A percentile compares a stretch with the other conserved stretches of the same genome.
phyloP scores from a whole-genome alignment of 2,329 filamentous ascomycete genomes.

The Aspergillus persii region DNA sequence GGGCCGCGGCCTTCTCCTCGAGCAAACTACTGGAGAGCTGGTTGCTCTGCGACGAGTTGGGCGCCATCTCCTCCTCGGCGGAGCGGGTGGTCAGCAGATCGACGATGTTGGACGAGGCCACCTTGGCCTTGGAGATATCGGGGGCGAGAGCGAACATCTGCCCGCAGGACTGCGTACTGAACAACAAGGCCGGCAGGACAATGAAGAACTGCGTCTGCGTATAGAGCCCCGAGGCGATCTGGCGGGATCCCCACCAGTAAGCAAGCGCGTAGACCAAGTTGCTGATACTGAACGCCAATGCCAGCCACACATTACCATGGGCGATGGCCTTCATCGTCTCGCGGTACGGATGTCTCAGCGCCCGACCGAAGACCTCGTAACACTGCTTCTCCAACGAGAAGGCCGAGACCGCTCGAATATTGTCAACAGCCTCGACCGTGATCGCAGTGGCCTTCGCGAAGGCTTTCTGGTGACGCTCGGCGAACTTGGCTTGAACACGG shows the following conservation, averaged over 20 bases:
- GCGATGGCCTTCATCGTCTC: slow-evolving; percentile 49
- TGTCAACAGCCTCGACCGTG: slow-evolving; percentile 51
- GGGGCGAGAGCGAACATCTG: slow-evolving; percentile 73
- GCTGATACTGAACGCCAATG: slow-evolving; percentile 45
- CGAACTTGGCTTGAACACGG: slow-evolving; percentile 57
- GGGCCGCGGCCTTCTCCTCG: slow-evolving; percentile 19
- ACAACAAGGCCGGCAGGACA: slow-evolving; percentile 66
- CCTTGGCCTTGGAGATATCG: slow-evolving; percentile 64
- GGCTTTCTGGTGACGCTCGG: slow-evolving; percentile 52
- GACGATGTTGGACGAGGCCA: slow-evolving; percentile 58
- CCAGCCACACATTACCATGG: slow-evolving; percentile 45
- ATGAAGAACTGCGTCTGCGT: slow-evolving; percentile 69
- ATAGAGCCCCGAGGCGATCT: slow-evolving; percentile 65
- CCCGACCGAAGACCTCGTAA: slow-evolving; percentile 43
- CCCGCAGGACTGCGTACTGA: slow-evolving; percentile 70
- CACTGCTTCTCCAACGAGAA: slow-evolving; percentile 53
- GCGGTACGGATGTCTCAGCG: slow-evolving; percentile 45
- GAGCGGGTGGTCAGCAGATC: slow-evolving; percentile 36
- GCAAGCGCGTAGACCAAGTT: slow-evolving; percentile 71
- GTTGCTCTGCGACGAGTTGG: slow-evolving; percentile 11
- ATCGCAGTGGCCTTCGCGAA: slow-evolving; percentile 51
- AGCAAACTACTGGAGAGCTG: slow-evolving; percentile 14
- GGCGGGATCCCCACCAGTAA: slow-evolving; percentile 75
- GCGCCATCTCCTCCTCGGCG: slow-evolving; percentile 23
- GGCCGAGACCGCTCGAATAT: slow-evolving; percentile 51